Percentiles rank a stretch among this genome's conserved stretches.
These are phyloP conservation scores for Orbilia oligospora DNA, from an alignment of 2,329 filamentous ascomycete species.

Conservation along the genomic window DNA sequence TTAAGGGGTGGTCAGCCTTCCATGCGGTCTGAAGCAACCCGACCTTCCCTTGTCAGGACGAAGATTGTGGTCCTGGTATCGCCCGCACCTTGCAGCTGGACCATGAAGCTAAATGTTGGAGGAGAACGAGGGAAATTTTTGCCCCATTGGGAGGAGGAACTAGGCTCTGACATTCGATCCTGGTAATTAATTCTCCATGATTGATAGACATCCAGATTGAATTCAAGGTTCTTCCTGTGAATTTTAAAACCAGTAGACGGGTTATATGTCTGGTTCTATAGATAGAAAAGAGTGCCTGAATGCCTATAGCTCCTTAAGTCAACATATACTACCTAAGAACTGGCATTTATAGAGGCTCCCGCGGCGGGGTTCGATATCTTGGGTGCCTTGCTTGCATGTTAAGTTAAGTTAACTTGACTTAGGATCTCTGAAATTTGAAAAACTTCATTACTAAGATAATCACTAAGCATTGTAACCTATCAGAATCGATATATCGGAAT, in stretches of 20 bases:
- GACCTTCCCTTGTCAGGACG: constrained; percentile 54
- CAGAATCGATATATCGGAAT: not conserved
- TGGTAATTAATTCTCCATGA: constrained; percentile 43
- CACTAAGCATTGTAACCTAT: constrained; percentile 16
- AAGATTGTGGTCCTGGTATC: constrained; percentile 24
- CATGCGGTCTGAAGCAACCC: constrained; percentile 42
- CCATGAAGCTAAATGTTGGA: constrained; percentile 15
- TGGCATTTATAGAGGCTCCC: too few relatives aligned
- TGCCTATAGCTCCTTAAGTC: too few relatives aligned
- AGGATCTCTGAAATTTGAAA: too few relatives aligned
- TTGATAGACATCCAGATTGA: constrained; percentile 18
- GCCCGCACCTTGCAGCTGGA: constrained; percentile 22
- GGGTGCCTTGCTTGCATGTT: constrained; percentile 20
- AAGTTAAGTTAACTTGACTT: not conserved
- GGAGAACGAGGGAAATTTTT: constrained; percentile 42
- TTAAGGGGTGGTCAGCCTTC: constrained; percentile 52
- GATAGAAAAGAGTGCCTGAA: not conserved
- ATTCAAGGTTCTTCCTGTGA: constrained; percentile 15
- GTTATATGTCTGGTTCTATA: constrained; percentile 19
- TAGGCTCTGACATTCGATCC: constrained; percentile 56
- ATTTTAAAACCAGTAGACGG: constrained; percentile 37
- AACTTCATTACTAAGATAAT: not conserved
- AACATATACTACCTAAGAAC: too few relatives aligned
- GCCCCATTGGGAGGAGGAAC: constrained; percentile 32
- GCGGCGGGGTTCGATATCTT: too few relatives aligned